Base-by-base conservation (phyloP, 306 rosid genomes). In the Echinosophora koreensis region DNA sequence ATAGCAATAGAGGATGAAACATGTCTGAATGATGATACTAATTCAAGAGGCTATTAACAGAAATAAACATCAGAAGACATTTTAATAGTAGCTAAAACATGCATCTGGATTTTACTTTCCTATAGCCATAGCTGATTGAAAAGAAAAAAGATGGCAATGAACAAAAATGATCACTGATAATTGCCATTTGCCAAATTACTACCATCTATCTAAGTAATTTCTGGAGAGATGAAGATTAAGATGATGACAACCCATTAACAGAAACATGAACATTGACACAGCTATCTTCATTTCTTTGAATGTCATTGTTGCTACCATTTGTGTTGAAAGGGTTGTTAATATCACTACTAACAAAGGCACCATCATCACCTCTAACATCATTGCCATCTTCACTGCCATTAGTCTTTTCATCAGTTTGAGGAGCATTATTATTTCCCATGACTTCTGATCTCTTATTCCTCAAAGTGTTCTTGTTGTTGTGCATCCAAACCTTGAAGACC, bases 401-500 rank as follows among this genome's bases (percentile, higher is more conserved):
- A 16, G 2, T 17, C 57, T 61, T 71, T 12, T 49, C 79, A 49
- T 41, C 77, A 60, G 41, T 61, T 47, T 28, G 79, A 77, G 37
- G 37, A 55, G 15, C 52, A 68, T 4, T 44, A 42, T 42, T 12
- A 44, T 50, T 64, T 46, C 69, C 85, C 37, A 12, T 55, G 41
- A 11, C 54, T 47, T 77, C 82, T 14, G 85, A 34, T 69, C 16
- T 87, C 82, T 84, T 91, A 80, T 85, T 91, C 82, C 83, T 82
- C 1, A 80, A 60, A n/a, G 67, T 83, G 85, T 90, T 87, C 89
- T 94, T 94, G 86, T 94, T 94, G 51, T 94, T 94, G 79, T 92
- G 97, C 97, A 94, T 94, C 98, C 98, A 94, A 49, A 92, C 94
- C 80, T 88, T 94, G 82, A 92, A 87, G 8, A 90, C 96, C 13